These are phyloP conservation scores for Scutellaria baicalensis DNA, from an alignment of 257 asterid species.

Conservation along the genomic window DNA sequence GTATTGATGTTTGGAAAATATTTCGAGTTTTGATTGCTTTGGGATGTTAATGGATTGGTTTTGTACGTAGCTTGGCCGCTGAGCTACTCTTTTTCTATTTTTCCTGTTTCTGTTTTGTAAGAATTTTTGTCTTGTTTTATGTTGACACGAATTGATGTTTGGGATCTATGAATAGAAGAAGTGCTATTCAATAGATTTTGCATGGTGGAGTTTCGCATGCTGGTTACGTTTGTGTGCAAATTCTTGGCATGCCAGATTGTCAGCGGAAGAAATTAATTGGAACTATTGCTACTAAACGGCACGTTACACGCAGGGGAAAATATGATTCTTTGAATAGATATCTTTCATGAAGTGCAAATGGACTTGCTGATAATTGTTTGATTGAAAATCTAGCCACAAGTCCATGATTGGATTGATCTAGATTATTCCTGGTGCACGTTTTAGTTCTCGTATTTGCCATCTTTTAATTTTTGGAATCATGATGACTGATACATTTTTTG, in stretches of 20 bases:
- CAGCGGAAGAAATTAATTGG: background rate
- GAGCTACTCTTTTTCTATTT: background rate
- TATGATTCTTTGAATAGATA: background rate
- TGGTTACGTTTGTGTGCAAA: constrained; percentile 1
- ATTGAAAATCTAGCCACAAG: background rate
- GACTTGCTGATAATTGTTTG: background rate
- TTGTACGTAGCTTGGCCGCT: background rate
- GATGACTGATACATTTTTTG: background rate
- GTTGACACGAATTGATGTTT: constrained; percentile 1
- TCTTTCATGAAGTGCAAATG: background rate
- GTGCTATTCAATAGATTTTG: background rate
- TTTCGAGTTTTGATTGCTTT: background rate
- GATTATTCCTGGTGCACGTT: background rate
- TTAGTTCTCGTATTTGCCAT: background rate
- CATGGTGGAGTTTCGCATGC: background rate
- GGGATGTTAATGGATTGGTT: background rate
- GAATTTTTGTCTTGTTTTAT: background rate
- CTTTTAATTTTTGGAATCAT: background rate
- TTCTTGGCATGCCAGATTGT: background rate
- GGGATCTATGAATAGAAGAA: background rate
- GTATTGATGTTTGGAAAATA: background rate
- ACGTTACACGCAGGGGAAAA: background rate
- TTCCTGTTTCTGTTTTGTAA: background rate
- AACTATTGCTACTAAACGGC: background rate
- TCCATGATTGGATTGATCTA: background rate